Evolutionary conservation across 108 stramenopile species (phyloP), one percentile per base, ranked within the genome.

Genomic region (Craspedostauros australis): DNA sequence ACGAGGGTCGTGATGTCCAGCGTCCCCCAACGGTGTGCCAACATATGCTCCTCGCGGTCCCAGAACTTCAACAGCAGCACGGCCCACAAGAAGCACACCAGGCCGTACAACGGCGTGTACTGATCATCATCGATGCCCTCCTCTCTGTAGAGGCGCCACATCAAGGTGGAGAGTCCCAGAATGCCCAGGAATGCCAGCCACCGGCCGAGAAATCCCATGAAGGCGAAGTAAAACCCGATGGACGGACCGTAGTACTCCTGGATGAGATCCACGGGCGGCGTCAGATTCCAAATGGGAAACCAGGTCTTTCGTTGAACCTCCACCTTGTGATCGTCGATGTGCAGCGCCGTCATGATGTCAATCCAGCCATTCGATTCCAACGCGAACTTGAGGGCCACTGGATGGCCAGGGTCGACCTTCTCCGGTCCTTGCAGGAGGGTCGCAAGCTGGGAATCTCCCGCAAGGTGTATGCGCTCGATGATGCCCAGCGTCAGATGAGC

Each of bases 151-250:
- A 18, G 29, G 28, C 80, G 47, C 37, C 70, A 42, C 4, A 68
- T 8, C 33, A 49, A 76, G 4, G 56, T 59, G 2, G 53, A 21
- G 7, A 77, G 32, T 11, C 84, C 80, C 46, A 77, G 29, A 20
- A 76, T 11, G 8, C 69, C 80, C 15, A 75, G 71, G 8, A 69
- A 26, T 9, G 37, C 19, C n/a, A 73, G 55, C 80, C 80, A 81
- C 12, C 28, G 43, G 1, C 64, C 70, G 31, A 77, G 57, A 29
- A 69, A 64, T 34, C 68, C 62, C 80, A 86, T 76, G 75, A 79
- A 86, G 25, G 75, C 84, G 72, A 86, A 86, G 47, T 80, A 79
- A 48, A 79, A 77, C 26, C 75, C 84, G 26, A 86, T 61, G 24
- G 57, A 58, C 31, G 73, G 69, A 6, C 84, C 84, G 29, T 79